These are phyloP conservation scores for Endogone sp. DNA, from an alignment of 192 early-diverging fungal genomes.

Conservation along the genomic window DNA sequence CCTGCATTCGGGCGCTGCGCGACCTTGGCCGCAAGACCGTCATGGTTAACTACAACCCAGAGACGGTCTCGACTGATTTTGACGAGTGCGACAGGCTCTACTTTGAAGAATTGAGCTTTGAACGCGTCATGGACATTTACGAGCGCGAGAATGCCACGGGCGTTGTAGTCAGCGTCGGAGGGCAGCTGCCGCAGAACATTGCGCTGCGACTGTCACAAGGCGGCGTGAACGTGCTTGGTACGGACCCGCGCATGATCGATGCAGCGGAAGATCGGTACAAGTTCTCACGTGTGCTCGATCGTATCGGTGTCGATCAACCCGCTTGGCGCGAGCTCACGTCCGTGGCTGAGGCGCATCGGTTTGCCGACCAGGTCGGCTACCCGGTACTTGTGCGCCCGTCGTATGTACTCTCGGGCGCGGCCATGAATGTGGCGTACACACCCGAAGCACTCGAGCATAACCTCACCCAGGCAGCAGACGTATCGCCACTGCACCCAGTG, in stretches of 20 bases:
- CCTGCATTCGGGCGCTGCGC: slow-evolving; percentile 79
- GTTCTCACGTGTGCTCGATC: slow-evolving; percentile 88
- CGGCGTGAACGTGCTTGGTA: slow-evolving; percentile 86
- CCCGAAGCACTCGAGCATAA: slow-evolving; percentile 62
- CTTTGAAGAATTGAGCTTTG: slow-evolving; percentile 93
- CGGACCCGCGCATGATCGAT: slow-evolving; percentile 87
- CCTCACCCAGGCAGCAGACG: slow-evolving; percentile 77
- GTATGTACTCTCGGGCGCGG: slow-evolving; percentile 96
- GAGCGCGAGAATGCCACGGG: slow-evolving; percentile 81
- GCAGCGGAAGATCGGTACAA: slow-evolving; percentile 93
- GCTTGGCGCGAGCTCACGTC: slow-evolving; percentile 91
- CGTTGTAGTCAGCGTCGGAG: slow-evolving; percentile 88
- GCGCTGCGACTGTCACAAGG: slow-evolving; percentile 75
- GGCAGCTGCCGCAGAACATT: slow-evolving; percentile 97
- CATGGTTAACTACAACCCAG: slow-evolving; percentile 99
- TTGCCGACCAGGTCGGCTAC: slow-evolving; percentile 83
- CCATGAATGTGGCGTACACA: slow-evolving; percentile 96
- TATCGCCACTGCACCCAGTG: slow-evolving; percentile 93
- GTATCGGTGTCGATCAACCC: slow-evolving; percentile 94
- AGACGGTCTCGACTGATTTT: slow-evolving; percentile 97
- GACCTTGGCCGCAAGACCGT: slow-evolving; percentile 78
- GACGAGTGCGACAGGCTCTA: slow-evolving; percentile 98
- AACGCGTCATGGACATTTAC: slow-evolving; percentile 95
- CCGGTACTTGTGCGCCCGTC: slow-evolving; percentile 95
- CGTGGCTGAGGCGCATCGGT: slow-evolving; percentile 76